Base-by-base conservation (phyloP, 805 yeast species). In the Sporopachydermia quercuum region DNA sequence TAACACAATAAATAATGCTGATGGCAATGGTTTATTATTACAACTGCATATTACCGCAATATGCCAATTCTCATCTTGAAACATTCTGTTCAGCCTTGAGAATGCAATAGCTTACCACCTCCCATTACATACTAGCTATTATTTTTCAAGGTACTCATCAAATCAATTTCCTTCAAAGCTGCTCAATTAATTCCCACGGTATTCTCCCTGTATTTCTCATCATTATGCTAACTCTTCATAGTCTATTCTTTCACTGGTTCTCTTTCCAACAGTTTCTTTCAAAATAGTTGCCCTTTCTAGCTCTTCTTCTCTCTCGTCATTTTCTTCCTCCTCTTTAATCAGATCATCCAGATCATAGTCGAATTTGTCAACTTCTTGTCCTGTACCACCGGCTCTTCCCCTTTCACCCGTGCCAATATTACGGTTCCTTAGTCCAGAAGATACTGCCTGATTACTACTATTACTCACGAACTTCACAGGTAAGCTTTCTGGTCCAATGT, bases 251-350 rank as follows among this genome's bases (percentile, higher is more conserved):
- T 23, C 30, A 23, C n/a, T 23, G n/a, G n/a, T n/a, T n/a, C 18
- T 35, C 17, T 16, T 5, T 15, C 15, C n/a, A 13, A 15, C 14
- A 37, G 15, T 37, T n/a, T 13, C 36, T 3, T 4, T 4, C 37
- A 40, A 40, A 16, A 13, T 30, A 15, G 16, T 37, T 15, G 8
- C 35, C 19, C 8, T 40, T 16, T 23, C 42, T 27, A 15, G 34
- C 4, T 8, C 36, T 16, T 39, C 39, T 34, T 39, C 16, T 15
- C 34, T n/a, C n/a, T 36, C 18, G 18, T 37, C 15, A 36, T 41
- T 15, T 27, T 40, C 3, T 3, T 38, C 14, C 18, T 40, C 3
- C 30, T 23, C 30, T n/a, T 23, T 8, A 35, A 16, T 30, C 41
- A 41, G 16, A 15, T 38, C 14, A 15, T 41, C 19, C 14, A 15